Evolutionary conservation across 805 yeast genomes (phyloP), one percentile per base, ranked within the genome.

Genomic region (Metschnikowia cubensis): DNA sequence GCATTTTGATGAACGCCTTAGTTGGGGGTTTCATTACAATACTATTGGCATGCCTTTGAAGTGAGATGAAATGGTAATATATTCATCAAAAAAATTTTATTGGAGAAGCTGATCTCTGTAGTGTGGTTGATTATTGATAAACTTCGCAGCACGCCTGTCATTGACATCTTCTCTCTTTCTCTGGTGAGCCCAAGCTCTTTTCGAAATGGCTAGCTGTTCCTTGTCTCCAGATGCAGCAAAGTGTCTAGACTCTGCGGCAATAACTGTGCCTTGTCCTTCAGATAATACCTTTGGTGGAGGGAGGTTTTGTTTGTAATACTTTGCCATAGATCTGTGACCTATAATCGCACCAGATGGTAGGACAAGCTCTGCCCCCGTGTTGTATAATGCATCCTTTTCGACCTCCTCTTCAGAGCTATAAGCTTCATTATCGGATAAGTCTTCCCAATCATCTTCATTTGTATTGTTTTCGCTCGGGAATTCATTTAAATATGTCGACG

Each of bases 41-140:
- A 22, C 36, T 25, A 29, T 33, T 25, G 29, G 38, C 22, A 13
- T 35, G n/a, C 20, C 34, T 45, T 33, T 35, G 10, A 44, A 18
- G 20, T 43, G 17, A 36, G 14, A 14, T 6, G 15, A 37, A 25
- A 32, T 14, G 25, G 3, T 21, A 3, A 38, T 29, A n/a, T 18
- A 33, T n/a, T 14, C 13, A 29, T 40, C 20, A 33, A 33, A 14
- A 32, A n/a, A 25, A 21, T 32, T 4, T 43, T 59, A 69, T 50
- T 69, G 74, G 51, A 69, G 66, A 49, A 70, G 64, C 49, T 63
- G 75, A 55, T 73, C 77, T 53, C 78, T 70, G 60, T 60, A 73
- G 59, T 94, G 96, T 31, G 82, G 81, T 76, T 92, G 96, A 76
- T 82, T 79, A 69, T 92, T 94, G 65, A 83, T 73, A 64, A 81